Evolutionary conservation across 2,329 filamentous ascomycete genomes (phyloP), one percentile per base, ranked within the genome.

Genomic region (Cytospora piceicola): DNA sequence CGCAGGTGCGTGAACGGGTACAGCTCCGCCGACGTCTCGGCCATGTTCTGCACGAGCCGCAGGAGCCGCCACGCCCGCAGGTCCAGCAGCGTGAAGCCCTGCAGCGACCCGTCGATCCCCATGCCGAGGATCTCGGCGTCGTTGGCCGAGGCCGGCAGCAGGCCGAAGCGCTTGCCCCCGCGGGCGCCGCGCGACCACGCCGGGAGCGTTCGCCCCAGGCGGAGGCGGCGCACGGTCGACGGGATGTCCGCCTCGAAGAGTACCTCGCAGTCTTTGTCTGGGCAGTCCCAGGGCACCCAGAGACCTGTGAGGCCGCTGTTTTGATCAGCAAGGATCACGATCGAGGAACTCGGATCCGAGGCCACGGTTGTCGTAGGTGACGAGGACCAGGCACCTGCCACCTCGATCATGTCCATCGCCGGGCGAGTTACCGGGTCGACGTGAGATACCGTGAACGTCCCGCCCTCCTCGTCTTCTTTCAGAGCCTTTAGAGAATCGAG

Each of bases 21-120:
- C 15, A 88, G 75, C 4, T 73, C 69, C 8, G 75, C 72, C 30
- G 82, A 83, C 30, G 77, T 75, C 56, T 82, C 75, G 32, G 86
- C 87, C 57, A 96, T 74, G 66, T 90, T 89, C 72, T 96, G 89
- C 1, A 97, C 74, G 68, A 94, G 87, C 65, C 84, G 83, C 6
- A 98, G 81, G 4, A 96, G 80, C 8, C 83, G 82, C 86, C 90
- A 91, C 9, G 89, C 83, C 2, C 84, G 76, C 22, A 83, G 72
- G 12, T 82, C 79, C 0, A 98, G 77, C 17, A 94, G 77, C 0
- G 85, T 85, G 71, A 97, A 90, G 64, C 90, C 85, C 68, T 86
- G 86, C 29, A 94, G 72, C 0, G 88, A 87, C 1, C 92, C 92
- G 71, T 92, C 87, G 39, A 93, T 82, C 8, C 85, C 85, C 8